These are phyloP conservation scores for Phialophora chinensis DNA, from an alignment of 2,329 filamentous ascomycete species.

Conservation along the genomic window DNA sequence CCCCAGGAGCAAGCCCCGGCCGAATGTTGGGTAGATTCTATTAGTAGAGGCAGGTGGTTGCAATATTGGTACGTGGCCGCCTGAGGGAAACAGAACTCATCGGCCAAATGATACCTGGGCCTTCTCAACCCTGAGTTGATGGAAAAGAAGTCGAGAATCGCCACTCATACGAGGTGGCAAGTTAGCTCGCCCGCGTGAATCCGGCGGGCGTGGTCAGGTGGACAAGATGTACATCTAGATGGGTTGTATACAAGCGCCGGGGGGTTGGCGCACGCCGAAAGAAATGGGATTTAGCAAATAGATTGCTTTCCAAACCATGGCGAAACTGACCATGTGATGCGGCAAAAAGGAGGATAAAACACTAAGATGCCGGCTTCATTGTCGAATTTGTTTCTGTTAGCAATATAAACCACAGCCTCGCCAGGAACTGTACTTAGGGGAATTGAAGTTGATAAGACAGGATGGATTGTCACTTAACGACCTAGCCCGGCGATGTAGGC, in stretches of 20 bases:
- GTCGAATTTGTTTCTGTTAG: constrained; percentile 30
- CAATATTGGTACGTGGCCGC: not conserved
- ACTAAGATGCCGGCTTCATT: not conserved
- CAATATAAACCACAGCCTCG: constrained; percentile 30
- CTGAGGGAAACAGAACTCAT: not conserved
- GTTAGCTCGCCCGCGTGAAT: not conserved
- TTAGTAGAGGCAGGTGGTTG: not conserved
- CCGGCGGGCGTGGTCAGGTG: not conserved
- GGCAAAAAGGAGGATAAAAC: not conserved
- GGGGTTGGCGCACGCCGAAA: not conserved
- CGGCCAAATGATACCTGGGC: too few species aligned
- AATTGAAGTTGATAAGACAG: constrained; percentile 34
- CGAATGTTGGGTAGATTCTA: not conserved
- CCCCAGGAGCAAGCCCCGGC: not conserved
- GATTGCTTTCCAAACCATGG: not conserved
- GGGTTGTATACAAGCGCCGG: not conserved
- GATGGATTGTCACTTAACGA: constrained; percentile 37
- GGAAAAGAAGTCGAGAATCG: not conserved
- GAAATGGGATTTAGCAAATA: not conserved
- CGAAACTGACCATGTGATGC: constrained; percentile 16
- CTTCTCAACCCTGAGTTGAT: not conserved
- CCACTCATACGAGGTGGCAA: not conserved
- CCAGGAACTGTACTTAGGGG: constrained; percentile 39
- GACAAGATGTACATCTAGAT: not conserved
- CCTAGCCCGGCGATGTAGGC: constrained; percentile 24